These are phyloP conservation scores for Gonapodya prolifera DNA, from an alignment of 192 early-diverging fungal genomes.

Conservation along the genomic window DNA sequence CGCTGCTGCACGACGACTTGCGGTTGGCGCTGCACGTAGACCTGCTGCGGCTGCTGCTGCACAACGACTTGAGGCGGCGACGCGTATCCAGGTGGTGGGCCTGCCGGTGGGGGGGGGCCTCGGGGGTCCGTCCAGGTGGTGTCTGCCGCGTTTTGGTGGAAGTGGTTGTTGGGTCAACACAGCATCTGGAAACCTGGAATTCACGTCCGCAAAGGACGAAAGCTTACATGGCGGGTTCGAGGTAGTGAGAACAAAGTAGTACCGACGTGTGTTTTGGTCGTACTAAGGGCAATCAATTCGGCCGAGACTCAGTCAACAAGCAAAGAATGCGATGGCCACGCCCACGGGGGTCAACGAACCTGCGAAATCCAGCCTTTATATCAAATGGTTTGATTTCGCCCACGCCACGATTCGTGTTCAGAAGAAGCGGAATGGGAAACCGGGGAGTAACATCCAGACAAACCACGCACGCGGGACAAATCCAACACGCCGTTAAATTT, in stretches of 20 bases:
- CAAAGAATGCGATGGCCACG: neutral
- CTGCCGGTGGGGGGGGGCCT: neutral
- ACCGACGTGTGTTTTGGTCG: neutral
- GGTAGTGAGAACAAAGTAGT: neutral
- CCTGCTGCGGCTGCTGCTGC: neutral
- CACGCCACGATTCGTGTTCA: neutral
- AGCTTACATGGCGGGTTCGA: neutral
- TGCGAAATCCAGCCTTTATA: neutral
- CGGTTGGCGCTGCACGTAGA: neutral
- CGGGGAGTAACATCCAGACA: too few species aligned
- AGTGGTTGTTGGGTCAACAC: too few species aligned
- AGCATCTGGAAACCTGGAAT: too few species aligned
- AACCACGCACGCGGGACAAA: too few species aligned
- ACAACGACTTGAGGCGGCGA: neutral
- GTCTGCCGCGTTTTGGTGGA: too few species aligned
- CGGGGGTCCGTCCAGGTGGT: neutral
- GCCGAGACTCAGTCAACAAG: neutral
- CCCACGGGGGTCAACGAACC: neutral
- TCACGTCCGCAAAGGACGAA: too few species aligned
- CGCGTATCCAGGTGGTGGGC: neutral
- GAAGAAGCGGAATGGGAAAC: neutral
- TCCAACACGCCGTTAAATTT: too few species aligned
- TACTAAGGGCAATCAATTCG: neutral
- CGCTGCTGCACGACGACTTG: neutral
- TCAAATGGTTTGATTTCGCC: too few species aligned